Conservation (phyloP, 2,329 filamentous ascomycete genomes). For the Epichloe coenophiala region DNA sequence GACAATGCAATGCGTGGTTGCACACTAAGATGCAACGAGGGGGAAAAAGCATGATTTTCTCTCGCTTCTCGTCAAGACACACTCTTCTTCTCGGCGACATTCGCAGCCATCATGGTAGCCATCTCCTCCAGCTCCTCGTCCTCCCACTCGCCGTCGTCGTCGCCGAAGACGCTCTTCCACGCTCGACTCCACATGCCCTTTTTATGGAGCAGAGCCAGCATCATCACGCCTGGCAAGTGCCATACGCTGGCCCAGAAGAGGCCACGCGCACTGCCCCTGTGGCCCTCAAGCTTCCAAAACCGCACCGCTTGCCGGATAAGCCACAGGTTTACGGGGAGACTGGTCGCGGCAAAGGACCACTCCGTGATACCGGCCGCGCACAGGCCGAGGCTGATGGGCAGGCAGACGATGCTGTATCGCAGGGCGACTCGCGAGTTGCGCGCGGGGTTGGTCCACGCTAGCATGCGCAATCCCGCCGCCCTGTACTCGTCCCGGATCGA, state of each 20-base stretch:
- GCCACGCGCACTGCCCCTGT: conserved; percentile 65
- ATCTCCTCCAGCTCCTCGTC: conserved; percentile 40
- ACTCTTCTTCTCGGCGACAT: conserved; percentile 9
- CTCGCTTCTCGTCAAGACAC: neutral
- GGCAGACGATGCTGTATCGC: conserved; percentile 72
- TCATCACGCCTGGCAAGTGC: conserved; percentile 83
- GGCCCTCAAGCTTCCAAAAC: conserved; percentile 70
- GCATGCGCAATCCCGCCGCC: conserved; percentile 53
- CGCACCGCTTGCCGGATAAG: conserved; percentile 63
- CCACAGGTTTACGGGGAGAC: conserved; percentile 74
- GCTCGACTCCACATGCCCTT: conserved; percentile 79
- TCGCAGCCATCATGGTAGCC: conserved; percentile 21
- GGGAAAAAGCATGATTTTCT: too few species aligned
- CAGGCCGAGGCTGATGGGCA: conserved; percentile 72
- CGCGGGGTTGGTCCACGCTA: conserved; percentile 76
- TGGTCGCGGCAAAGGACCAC: conserved; percentile 70
- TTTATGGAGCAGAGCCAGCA: conserved; percentile 83
- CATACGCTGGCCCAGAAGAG: conserved; percentile 97
- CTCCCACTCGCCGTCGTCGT: conserved; percentile 41
- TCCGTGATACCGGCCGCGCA: conserved; percentile 74
- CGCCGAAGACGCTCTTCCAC: conserved; percentile 55
- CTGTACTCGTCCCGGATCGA: conserved; percentile 82
- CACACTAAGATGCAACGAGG: too few species aligned
- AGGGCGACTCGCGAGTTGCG: conserved; percentile 79
- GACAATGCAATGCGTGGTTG: too few species aligned